These are phyloP conservation scores for Curvularia sp. DNA, from an alignment of 2,329 filamentous ascomycete genomes.

Conservation along the genomic window DNA sequence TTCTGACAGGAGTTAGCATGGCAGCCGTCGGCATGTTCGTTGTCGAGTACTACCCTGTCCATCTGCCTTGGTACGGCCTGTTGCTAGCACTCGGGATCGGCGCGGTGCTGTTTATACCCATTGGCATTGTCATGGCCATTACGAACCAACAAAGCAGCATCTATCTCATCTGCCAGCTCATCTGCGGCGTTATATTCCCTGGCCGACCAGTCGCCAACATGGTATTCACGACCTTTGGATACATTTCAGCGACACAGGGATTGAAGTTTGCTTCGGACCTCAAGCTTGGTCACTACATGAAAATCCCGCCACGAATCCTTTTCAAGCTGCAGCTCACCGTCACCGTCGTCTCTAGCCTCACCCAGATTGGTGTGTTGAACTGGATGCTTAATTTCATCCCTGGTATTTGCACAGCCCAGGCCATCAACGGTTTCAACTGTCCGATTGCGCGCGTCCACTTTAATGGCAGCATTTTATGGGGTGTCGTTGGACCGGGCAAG, in stretches of 20 bases:
- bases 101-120: slow-evolving; percentile 83
- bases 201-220: slow-evolving; percentile 89
- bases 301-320: slow-evolving; percentile 79
- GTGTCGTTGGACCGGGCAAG: slow-evolving; percentile 80
- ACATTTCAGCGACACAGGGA: slow-evolving; percentile 86
- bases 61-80: slow-evolving; percentile 86
- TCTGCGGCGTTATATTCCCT: slow-evolving; percentile 82
- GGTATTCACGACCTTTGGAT: slow-evolving; percentile 92
- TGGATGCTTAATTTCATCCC: slow-evolving; percentile 86
- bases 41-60: slow-evolving; percentile 78
- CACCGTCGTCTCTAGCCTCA: slow-evolving; percentile 77
- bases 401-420: slow-evolving; percentile 76
- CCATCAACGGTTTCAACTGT: slow-evolving; percentile 88
- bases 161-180: slow-evolving; percentile 84
- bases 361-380: slow-evolving; percentile 83
- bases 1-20: slow-evolving; percentile 77
- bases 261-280: slow-evolving; percentile 88
- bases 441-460: slow-evolving; percentile 88
- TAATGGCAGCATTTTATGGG: slow-evolving; percentile 89
- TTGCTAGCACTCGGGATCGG: slow-evolving; percentile 80
- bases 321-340: slow-evolving; percentile 81
- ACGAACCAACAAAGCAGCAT: slow-evolving; percentile 89
- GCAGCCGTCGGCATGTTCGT: slow-evolving; percentile 80
- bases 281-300: slow-evolving; percentile 89
- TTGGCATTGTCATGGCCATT: slow-evolving; percentile 91